phyloP scores from a whole-genome alignment of 805 yeast genomes.

The Suhomyces kilbournensis region DNA sequence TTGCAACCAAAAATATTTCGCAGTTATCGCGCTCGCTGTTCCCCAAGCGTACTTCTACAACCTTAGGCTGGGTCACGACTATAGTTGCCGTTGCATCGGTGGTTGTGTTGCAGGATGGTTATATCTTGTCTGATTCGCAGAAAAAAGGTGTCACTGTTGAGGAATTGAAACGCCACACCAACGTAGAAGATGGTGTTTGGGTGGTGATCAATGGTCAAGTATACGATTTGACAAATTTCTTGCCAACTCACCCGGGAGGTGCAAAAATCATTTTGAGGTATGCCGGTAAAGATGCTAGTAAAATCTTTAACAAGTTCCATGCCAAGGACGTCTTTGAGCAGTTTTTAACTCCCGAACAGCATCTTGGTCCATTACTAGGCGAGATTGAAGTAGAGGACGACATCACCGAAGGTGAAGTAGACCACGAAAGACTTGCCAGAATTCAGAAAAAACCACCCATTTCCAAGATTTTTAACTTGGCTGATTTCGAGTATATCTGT shows the following conservation, averaged over 20 bases:
- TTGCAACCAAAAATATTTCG: neutral
- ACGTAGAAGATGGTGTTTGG: conserved; percentile 66
- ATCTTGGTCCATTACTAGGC: conserved; percentile 28
- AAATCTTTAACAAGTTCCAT: conserved; percentile 84
- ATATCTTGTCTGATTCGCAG: neutral
- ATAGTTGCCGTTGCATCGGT: neutral
- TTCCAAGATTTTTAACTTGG: conserved; percentile 43
- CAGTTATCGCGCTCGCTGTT: neutral
- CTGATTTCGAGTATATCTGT: conserved; percentile 65
- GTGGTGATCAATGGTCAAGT: conserved; percentile 78
- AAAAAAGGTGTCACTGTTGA: conserved; percentile 12
- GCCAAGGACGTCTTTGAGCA: conserved; percentile 79
- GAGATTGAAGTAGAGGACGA: conserved; percentile 23
- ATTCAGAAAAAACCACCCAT: conserved; percentile 24
- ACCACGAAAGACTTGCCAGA: conserved; percentile 34
- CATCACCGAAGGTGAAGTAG: conserved; percentile 29
- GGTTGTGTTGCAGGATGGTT: neutral
- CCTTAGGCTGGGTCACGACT: neutral
- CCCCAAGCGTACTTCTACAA: neutral
- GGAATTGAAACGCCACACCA: conserved; percentile 47
- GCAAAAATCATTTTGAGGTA: conserved; percentile 49
- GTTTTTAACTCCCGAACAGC: conserved; percentile 48
- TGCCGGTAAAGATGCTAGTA: conserved; percentile 58
- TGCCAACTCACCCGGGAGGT: conserved; percentile 63
- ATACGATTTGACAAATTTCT: conserved; percentile 69